Evolutionary conservation across 305 asterid genomes (phyloP).

Genomic region (Plantago rigida): DNA sequence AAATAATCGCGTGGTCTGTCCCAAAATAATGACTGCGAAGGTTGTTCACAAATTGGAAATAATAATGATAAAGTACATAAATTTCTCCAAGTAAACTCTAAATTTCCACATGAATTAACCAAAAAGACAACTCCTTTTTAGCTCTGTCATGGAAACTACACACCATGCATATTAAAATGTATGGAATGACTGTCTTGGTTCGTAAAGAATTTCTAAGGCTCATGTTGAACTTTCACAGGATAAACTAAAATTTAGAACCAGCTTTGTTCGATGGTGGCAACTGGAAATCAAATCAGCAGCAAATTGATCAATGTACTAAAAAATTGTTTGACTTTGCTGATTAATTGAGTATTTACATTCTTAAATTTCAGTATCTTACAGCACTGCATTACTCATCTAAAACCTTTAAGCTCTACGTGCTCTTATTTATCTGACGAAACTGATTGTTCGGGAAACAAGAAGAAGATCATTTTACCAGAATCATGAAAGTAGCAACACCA

Average conservation of each 20-base stretch:
- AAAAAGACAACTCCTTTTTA: too few species aligned
- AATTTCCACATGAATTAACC: too few species aligned
- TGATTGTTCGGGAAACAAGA: not conserved
- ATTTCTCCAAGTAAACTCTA: too few species aligned
- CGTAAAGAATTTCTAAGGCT: not conserved
- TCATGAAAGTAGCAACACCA: constrained; percentile 97
- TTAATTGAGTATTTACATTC: not conserved
- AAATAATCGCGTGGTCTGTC: too few species aligned
- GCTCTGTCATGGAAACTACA: too few species aligned
- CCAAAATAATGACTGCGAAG: too few species aligned
- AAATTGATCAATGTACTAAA: not conserved
- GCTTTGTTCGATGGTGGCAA: constrained; percentile 9
- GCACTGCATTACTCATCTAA: too few species aligned
- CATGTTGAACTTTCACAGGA: constrained; percentile 2
- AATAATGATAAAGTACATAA: too few species aligned
- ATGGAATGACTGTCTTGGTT: not conserved
- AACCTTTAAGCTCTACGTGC: too few species aligned
- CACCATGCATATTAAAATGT: too few species aligned
- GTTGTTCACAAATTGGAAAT: too few species aligned
- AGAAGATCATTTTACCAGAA: constrained; percentile 50
- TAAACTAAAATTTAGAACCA: not conserved
- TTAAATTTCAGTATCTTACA: too few species aligned
- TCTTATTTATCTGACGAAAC: not conserved
- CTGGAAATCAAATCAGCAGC: constrained; percentile 12
- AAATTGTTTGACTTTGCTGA: not conserved